Evolutionary conservation across 345 rosid species (phyloP).

Genomic region (Gossypium stocksii): DNA sequence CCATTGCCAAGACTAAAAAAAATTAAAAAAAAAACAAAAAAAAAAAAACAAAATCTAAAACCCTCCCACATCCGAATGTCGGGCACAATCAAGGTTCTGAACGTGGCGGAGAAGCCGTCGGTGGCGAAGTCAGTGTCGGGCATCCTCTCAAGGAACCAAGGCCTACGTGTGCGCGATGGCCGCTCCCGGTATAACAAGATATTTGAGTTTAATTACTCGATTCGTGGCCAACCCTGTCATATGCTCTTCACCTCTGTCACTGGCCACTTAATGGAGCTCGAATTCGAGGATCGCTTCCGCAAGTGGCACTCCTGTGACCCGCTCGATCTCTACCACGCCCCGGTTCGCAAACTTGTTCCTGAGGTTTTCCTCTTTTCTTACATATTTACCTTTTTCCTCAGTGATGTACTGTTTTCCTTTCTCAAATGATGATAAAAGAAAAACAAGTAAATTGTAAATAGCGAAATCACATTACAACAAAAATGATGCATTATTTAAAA

Average conservation of each 20-base stretch:
- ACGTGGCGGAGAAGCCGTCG: constrained; percentile 99
- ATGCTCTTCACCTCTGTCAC: constrained; percentile 94
- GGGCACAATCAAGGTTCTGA: constrained; percentile 59
- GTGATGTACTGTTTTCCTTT: neutral
- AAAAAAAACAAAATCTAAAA: neutral
- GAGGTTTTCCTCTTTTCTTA: constrained; percentile 38
- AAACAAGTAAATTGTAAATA: neutral
- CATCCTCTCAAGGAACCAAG: constrained; percentile 62
- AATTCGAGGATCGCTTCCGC: constrained; percentile 83
- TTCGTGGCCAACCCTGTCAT: constrained; percentile 74
- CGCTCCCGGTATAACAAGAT: constrained; percentile 90
- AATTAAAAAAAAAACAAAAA: neutral
- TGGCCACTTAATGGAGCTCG: constrained; percentile 95
- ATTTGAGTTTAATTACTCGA: constrained; percentile 81
- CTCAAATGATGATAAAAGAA: neutral
- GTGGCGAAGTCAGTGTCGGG: constrained; percentile 90
- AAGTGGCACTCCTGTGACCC: constrained; percentile 98
- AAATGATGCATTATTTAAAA: neutral
- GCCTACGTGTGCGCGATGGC: constrained; percentile 70
- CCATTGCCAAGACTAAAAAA: neutral
- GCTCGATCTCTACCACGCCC: constrained; percentile 73
- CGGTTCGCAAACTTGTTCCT: constrained; percentile 75
- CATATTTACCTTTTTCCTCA: too few relatives aligned
- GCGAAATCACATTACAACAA: neutral
- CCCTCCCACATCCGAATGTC: constrained; percentile 26